A percentile compares a stretch with the other conserved stretches of the same genome.
phyloP scores from a whole-genome alignment of 345 rosid species.

The Cardiospermum halicacabum region DNA sequence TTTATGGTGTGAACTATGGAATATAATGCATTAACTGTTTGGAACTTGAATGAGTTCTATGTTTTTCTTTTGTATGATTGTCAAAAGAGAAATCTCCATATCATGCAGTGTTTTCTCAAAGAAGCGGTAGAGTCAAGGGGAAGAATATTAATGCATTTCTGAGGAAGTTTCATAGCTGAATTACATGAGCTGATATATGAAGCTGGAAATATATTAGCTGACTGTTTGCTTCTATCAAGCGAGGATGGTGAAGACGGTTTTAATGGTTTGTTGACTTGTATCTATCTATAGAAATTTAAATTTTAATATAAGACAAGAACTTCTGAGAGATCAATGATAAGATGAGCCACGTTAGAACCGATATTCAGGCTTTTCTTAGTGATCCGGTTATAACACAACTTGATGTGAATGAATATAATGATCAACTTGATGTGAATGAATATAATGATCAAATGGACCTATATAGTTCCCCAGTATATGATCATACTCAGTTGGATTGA shows the following conservation, averaged over 20 bases:
- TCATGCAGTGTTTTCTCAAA: slow-evolving; percentile 37
- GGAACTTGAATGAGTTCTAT: too few species aligned
- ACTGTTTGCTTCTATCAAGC: slow-evolving; percentile 22
- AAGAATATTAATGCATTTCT: slow-evolving; percentile 28
- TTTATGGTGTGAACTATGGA: too few species aligned
- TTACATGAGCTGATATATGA: slow-evolving; percentile 38
- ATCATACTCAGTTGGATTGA: slow-evolving; percentile 23
- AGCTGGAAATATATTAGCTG: slow-evolving; percentile 26
- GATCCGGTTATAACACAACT: slow-evolving; percentile 1
- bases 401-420: too few species aligned
- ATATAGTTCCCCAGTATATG: too few species aligned
- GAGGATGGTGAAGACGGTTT: neutral
- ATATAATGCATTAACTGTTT: too few species aligned
- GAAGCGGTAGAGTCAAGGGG: slow-evolving; percentile 48
- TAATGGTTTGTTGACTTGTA: neutral
- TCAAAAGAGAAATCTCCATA: too few species aligned
- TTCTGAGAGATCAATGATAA: slow-evolving; percentile 18
- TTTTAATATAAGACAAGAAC: slow-evolving; percentile 14
- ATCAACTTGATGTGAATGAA: too few species aligned
- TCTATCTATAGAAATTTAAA: neutral
- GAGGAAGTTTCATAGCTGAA: slow-evolving; percentile 21
- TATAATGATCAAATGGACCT: too few species aligned
- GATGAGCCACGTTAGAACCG: slow-evolving; percentile 4
- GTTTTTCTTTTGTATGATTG: too few species aligned
- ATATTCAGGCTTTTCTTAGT: slow-evolving; percentile 1